Evolutionary conservation across 1,139 yeast genomes (phyloP).

Genomic region (Scheffersomyces segobiensis): DNA sequence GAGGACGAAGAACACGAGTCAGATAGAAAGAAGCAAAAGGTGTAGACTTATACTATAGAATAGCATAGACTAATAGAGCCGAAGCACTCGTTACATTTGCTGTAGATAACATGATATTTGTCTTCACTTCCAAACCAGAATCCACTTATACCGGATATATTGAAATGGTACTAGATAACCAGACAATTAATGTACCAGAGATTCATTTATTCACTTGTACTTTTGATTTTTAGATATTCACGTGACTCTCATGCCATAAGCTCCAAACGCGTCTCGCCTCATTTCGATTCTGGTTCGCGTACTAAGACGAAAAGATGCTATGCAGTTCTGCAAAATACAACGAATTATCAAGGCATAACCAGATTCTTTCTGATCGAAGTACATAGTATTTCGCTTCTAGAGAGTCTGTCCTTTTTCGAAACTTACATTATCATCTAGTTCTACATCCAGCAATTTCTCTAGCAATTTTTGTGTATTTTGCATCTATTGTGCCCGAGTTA

Average conservation of each 20-base stretch:
- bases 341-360: background rate
- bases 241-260: background rate
- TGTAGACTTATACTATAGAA: background rate
- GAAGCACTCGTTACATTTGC: background rate
- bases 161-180: background rate
- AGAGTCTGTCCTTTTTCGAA: background rate
- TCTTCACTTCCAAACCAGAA: too few relatives aligned
- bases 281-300: background rate
- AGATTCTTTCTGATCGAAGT: background rate
- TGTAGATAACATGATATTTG: background rate
- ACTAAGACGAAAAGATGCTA: background rate
- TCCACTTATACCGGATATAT: background rate
- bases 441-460: background rate
- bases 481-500: background rate
- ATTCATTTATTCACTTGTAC: too few relatives aligned
- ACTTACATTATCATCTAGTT: background rate
- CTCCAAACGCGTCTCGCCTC: background rate
- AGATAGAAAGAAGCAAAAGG: background rate
- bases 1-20: slow-evolving; percentile 4
- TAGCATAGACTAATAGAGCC: background rate
- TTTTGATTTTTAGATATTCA: background rate
- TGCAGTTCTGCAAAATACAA: background rate
- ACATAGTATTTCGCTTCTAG: background rate
- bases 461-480: background rate
- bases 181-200: too few relatives aligned